Base-by-base conservation (phyloP, 1,139 yeast species). In the Pneumocystis jirovecii region DNA sequence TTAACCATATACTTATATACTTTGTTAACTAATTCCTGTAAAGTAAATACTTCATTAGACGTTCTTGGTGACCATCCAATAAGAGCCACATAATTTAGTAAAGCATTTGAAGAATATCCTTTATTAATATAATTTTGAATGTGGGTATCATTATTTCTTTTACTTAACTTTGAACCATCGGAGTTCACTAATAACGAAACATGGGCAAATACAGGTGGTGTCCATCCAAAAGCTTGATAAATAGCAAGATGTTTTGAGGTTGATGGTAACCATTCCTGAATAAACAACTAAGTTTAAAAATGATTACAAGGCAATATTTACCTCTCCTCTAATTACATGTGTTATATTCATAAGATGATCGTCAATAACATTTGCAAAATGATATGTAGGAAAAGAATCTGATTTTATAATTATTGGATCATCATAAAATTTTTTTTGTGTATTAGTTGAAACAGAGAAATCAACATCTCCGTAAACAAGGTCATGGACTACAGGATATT, bases 341-440 rank as follows among this genome's bases (percentile, higher is more conserved):
- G 97, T 88, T 60, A 93, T 87, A 63, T 83, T 76, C 98, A 93
- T 95, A 64, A 87, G 76, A 74, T 91, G 96, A 74, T 93, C 99
- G 73, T 93, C 99, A 1, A 93, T 84, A 1, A 93, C 96, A 72
- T 89, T 91, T 29, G 98, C 98, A 72, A 93, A 86, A 76, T 93
- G 99, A 72, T 93, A 93, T 0, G 99, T 93, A 21, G 99, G 99
- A 68, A 89, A 78, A 0, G 95, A 93, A 73, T 93, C 97, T 8
- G 96, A 87, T 74, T 95, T 93, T 74, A 93, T 76, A 57, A 93
- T 78, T 8, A 93, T 88, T 40, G 91, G 90, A 74, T 95, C 98
- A 73, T 93, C 98, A 73, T 81, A 90, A 63, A 97, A 79, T 61
- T 85, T 78, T 74, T 90, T 96, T 75, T 31, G 76, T 74, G 73